Conservation (phyloP, 2,329 filamentous ascomycete species). For the Aspergillus sp. region DNA sequence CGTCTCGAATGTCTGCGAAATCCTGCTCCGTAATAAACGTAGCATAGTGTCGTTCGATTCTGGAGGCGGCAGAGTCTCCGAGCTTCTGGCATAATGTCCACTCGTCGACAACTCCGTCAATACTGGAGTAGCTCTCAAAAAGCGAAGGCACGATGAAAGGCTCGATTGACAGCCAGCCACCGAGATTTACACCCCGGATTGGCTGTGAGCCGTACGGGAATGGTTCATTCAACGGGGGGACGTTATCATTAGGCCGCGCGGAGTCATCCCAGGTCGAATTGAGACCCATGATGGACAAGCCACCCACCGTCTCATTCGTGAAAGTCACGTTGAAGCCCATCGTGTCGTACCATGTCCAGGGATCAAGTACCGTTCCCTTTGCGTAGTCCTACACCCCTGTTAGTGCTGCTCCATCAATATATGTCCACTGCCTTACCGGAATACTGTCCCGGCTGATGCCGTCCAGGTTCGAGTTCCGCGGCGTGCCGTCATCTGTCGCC, state of each 20-base stretch:
- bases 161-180: constrained; percentile 90
- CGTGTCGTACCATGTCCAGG: constrained; percentile 88
- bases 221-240: constrained; percentile 69
- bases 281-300: constrained; percentile 86
- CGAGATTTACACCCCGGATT: constrained; percentile 86
- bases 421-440: constrained; percentile 42
- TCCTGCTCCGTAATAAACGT: constrained; percentile 81
- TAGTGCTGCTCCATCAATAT: constrained; percentile 10
- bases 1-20: constrained; percentile 78
- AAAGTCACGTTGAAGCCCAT: constrained; percentile 92
- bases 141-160: constrained; percentile 94
- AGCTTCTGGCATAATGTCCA: constrained; percentile 73
- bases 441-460: constrained; percentile 56
- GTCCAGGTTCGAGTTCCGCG: constrained; percentile 48
- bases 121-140: constrained; percentile 65
- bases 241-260: constrained; percentile 70
- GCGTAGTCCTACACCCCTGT: constrained; percentile 49
- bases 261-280: constrained; percentile 84
- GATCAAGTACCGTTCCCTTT: constrained; percentile 76
- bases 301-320: constrained; percentile 78
- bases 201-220: constrained; percentile 79
- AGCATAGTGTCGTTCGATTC: constrained; percentile 87
- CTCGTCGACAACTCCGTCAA: constrained; percentile 76
- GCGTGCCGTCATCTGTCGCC: constrained; percentile 20
- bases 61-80: constrained; percentile 62